Evolutionary conservation across 345 rosid species (phyloP), one percentile per base, ranked within the genome.

Genomic region (rapeseed (Brassica napus)): DNA sequence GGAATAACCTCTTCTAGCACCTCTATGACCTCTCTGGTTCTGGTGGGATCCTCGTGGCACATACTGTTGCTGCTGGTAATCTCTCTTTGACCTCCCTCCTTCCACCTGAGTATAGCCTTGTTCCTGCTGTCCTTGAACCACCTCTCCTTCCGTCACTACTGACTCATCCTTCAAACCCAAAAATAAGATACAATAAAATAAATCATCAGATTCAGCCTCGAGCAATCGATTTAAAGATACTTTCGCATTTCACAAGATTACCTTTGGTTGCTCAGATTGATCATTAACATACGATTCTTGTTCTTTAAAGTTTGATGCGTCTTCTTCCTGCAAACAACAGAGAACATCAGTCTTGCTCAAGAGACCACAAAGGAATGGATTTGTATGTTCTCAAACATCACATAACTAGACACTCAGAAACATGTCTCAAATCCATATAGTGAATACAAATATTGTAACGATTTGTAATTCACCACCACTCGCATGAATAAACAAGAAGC

Each of bases 11-110:
- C 57, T n/a, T n/a, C 57, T 5, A 49, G 57, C 57, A 49, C 57
- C 84, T 24, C 92, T 75, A n/a, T 89, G 85, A 71, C 89, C 89
- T 32, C 94, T 84, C 70, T 89, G 89, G 84, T 87, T 89, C 85
- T 85, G 95, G 76, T 85, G 81, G 67, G 82, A 65, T 67, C 98
- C 88, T 31, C 94, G 89, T 12, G 83, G 86, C 54, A n/a, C 67
- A 66, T 82, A 85, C 69, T 88, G 94, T 49, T 49, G 57, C 71
- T 82, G 75, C 28, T 86, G 82, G 57, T 24, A 64, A 30, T 81
- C 77, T 76, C 76, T 69, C 42, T 34, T 71, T 24, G 72, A 76
- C 67, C 80, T 82, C 62, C 86, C 87, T 32, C 61, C 75, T 30
- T 84, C 89, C 6, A 47, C 85, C 47, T 70, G 84, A 57, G 81